Evolutionary conservation across 352 stramenopile genomes (phyloP).

Genomic region (Phytophthora palmivora): DNA sequence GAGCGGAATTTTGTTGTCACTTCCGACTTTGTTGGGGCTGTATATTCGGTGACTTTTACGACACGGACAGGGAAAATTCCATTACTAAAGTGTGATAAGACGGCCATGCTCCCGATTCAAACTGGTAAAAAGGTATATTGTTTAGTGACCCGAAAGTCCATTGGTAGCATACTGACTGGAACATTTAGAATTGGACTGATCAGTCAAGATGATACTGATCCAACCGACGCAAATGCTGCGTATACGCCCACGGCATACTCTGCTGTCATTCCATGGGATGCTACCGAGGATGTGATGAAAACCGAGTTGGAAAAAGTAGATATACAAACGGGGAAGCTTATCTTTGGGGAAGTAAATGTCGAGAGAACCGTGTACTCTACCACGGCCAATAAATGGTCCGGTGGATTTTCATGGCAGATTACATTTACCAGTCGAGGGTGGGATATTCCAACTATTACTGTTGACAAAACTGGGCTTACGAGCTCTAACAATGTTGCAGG

Average conservation of each 20-base stretch:
- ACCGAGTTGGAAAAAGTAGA: slow-evolving; percentile 49
- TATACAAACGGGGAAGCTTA: slow-evolving; percentile 38
- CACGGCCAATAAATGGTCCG: slow-evolving; percentile 90
- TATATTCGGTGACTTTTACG: slow-evolving; percentile 71
- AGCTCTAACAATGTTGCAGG: slow-evolving; percentile 32
- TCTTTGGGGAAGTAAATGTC: slow-evolving; percentile 90
- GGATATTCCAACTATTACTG: slow-evolving; percentile 87
- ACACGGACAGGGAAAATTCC: slow-evolving; percentile 63
- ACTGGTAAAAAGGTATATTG: slow-evolving; percentile 36
- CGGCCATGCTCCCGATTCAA: slow-evolving; percentile 30
- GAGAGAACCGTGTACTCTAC: slow-evolving; percentile 78
- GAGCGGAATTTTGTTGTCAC: slow-evolving; percentile 41
- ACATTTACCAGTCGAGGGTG: slow-evolving; percentile 88
- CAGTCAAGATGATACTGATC: slow-evolving; percentile 40
- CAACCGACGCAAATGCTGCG: slow-evolving; percentile 32
- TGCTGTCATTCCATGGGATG: slow-evolving; percentile 76
- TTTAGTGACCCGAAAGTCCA: slow-evolving; percentile 45
- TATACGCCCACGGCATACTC: slow-evolving; percentile 17
- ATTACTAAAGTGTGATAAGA: slow-evolving; percentile 49
- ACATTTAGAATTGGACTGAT: slow-evolving; percentile 66
- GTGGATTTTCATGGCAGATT: slow-evolving; percentile 94
- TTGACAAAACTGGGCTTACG: slow-evolving; percentile 18
- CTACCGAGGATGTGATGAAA: slow-evolving; percentile 69
- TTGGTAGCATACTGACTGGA: slow-evolving; percentile 71
- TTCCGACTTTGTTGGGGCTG: slow-evolving; percentile 52